A percentile compares a stretch with the other conserved stretches of the same genome.
Conservation (phyloP, 148 eudicot species). For the Simmondsia chinensis region DNA sequence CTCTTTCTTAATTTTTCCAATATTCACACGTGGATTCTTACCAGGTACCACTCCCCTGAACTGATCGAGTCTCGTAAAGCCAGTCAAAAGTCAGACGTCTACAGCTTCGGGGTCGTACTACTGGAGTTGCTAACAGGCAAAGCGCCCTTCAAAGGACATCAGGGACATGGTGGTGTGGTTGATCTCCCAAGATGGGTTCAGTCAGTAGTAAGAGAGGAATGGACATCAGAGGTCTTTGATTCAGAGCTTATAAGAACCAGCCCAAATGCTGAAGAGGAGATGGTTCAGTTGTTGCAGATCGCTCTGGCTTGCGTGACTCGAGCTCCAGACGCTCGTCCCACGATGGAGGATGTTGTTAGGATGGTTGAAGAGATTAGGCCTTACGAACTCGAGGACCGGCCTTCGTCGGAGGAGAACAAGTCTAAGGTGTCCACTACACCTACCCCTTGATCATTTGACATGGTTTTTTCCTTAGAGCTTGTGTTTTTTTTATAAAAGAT, state of each 20-base stretch:
- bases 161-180: slow-evolving; percentile 41
- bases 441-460: too few relatives aligned
- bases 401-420: slow-evolving; percentile 57
- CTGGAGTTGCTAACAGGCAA: slow-evolving; percentile 81
- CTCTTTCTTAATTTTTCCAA: too few relatives aligned
- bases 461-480: too few relatives aligned
- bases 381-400: slow-evolving; percentile 34
- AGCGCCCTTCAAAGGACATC: slow-evolving; percentile 50
- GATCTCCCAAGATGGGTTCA: slow-evolving; percentile 95
- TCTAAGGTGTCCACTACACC: slow-evolving; percentile 76
- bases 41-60: slow-evolving; percentile 83
- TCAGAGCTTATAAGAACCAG: slow-evolving; percentile 47
- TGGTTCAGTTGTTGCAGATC: slow-evolving; percentile 91
- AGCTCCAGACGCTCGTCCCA: slow-evolving; percentile 54
- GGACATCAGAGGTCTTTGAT: slow-evolving; percentile 95
- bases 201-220: slow-evolving; percentile 87
- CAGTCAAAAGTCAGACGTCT: slow-evolving; percentile 75
- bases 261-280: slow-evolving; percentile 64
- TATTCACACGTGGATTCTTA: too few relatives aligned
- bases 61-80: slow-evolving; percentile 52
- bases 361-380: slow-evolving; percentile 71
- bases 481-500: too few relatives aligned
- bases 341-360: slow-evolving; percentile 63
- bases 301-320: slow-evolving; percentile 67
- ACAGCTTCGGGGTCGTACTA: slow-evolving; percentile 85